A percentile compares a stretch with the other conserved stretches of the same genome.
Conservation (phyloP, 2,329 filamentous ascomycete genomes). For the Fusarium fracticaudum region DNA sequence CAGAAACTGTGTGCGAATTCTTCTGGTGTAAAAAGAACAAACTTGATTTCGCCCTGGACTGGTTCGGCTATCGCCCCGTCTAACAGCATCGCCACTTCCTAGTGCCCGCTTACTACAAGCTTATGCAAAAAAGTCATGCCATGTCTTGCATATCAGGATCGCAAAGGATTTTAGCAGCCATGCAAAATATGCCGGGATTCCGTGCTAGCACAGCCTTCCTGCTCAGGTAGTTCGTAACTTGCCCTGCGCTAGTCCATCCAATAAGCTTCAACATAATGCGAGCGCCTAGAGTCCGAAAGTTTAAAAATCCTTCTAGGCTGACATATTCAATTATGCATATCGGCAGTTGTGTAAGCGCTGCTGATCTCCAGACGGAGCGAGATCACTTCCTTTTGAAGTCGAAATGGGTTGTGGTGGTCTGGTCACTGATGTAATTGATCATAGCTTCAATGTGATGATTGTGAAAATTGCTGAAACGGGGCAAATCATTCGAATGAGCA, state of each 20-base stretch:
- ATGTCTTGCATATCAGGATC: neutral
- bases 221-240: neutral
- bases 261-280: neutral
- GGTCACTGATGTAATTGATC: neutral
- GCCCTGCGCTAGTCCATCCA: neutral
- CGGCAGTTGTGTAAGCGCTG: neutral
- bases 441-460: neutral
- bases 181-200: neutral
- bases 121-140: neutral
- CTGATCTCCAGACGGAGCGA: neutral
- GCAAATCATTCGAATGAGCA: neutral
- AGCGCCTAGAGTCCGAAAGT: neutral
- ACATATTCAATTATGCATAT: neutral
- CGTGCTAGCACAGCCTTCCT: neutral
- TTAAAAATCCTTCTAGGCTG: neutral
- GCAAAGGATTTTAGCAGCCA: neutral
- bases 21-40: rapidly evolving
- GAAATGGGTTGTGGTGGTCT: too few relatives aligned
- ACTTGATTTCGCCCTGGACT: neutral
- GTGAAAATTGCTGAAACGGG: rapidly evolving
- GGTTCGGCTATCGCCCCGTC: neutral
- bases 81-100: neutral
- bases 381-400: neutral
- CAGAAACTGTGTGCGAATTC: rapidly evolving
- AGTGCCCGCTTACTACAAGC: neutral